These are phyloP conservation scores for Candida mattraensis DNA, from an alignment of 805 yeast species.

Conservation along the genomic window DNA sequence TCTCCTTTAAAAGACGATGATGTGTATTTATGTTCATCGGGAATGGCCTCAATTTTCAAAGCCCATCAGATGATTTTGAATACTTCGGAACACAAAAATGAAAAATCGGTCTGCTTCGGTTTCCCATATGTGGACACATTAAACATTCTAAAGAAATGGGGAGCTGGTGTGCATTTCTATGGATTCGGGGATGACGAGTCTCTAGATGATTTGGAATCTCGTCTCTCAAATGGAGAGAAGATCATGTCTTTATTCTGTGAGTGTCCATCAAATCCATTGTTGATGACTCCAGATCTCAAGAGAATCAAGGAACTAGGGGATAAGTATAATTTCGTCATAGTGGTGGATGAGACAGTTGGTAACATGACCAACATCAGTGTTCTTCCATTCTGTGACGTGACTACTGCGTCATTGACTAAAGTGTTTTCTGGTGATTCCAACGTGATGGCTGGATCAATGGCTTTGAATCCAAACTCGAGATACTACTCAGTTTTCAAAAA, in stretches of 20 bases:
- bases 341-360: slow-evolving; percentile 94
- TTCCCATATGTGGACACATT: slow-evolving; percentile 94
- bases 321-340: slow-evolving; percentile 71
- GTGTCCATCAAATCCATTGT: slow-evolving; percentile 92
- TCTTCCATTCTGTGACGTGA: slow-evolving; percentile 80
- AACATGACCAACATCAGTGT: slow-evolving; percentile 83
- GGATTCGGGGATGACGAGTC: slow-evolving; percentile 80
- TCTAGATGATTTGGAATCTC: slow-evolving; percentile 60
- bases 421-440: slow-evolving; percentile 93
- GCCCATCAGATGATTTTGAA: slow-evolving; percentile 55
- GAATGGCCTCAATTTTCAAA: slow-evolving; percentile 88
- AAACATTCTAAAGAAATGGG: slow-evolving; percentile 82
- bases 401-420: slow-evolving; percentile 85
- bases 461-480: slow-evolving; percentile 66
- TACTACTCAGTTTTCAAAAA: slow-evolving; percentile 49
- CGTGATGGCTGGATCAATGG: slow-evolving; percentile 91
- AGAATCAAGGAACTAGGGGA: slow-evolving; percentile 66
- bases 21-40: slow-evolving; percentile 82
- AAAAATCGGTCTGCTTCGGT: slow-evolving; percentile 89
- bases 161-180: slow-evolving; percentile 84
- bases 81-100: slow-evolving; percentile 22
- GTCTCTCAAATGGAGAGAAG: slow-evolving; percentile 61
- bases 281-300: slow-evolving; percentile 77
- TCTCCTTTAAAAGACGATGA: slow-evolving; percentile 43
- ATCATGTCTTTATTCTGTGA: slow-evolving; percentile 85